These are phyloP conservation scores for Tripidium arundinaceum DNA, from an alignment of 202 grass and related monocot genomes.

Conservation along the genomic window DNA sequence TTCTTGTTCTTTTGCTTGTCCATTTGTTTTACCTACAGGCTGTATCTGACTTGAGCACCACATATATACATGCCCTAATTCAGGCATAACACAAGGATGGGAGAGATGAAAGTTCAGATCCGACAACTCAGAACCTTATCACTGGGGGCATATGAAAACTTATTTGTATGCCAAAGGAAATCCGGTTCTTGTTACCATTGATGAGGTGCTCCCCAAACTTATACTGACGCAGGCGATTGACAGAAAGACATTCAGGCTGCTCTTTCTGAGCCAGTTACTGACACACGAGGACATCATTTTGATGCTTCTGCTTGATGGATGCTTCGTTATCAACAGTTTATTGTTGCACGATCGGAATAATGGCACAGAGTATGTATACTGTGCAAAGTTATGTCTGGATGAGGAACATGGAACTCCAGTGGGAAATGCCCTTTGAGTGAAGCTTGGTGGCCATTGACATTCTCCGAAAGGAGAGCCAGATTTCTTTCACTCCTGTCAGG, in stretches of 20 bases:
- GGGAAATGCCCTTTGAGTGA: slow-evolving; percentile 40
- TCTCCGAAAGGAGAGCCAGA: no score
- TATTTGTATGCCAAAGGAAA: no score
- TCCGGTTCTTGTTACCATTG: no score
- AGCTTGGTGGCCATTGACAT: slow-evolving; percentile 29
- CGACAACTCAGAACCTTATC: no score
- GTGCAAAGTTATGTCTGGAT: slow-evolving; percentile 4
- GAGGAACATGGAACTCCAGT: slow-evolving; percentile 25
- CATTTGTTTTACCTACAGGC: slow-evolving; percentile 9
- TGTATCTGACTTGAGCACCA: slow-evolving; percentile 1
- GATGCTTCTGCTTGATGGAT: slow-evolving; percentile 58
- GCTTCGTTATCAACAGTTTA: slow-evolving; percentile 37
- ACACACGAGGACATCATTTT: slow-evolving; percentile 33
- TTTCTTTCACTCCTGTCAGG: no score
- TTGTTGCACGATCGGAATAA: not conserved
- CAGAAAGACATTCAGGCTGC: slow-evolving; percentile 26
- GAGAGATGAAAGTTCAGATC: no score
- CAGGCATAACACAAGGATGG: no score
- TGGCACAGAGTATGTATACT: not conserved
- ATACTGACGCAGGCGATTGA: not conserved
- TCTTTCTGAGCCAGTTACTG: slow-evolving; percentile 23
- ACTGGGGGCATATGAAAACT: no score
- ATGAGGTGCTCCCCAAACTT: slow-evolving; percentile 6
- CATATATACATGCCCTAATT: slow-evolving; percentile 6
- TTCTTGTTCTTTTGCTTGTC: slow-evolving; percentile 5